A percentile compares a stretch with the other conserved stretches of the same genome.
Conservation (phyloP, 1,284 basidiomycete genomes). For the Puccinia coronata region DNA sequence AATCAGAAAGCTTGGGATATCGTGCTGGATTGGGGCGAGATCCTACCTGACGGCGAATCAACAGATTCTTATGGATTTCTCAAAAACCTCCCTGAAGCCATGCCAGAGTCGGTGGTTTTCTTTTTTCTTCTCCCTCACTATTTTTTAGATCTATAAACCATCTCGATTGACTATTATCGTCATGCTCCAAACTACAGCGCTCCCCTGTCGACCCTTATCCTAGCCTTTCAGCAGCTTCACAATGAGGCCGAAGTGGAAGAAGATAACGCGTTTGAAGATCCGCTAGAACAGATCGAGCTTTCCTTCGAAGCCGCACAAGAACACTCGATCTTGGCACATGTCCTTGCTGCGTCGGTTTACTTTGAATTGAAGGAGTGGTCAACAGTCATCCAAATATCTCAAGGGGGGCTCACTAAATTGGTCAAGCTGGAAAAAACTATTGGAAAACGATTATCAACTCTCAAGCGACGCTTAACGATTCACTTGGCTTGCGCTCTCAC, state of each 20-base stretch:
- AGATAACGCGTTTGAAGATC: constrained; percentile 59
- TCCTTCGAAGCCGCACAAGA: constrained; percentile 62
- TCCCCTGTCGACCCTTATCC: constrained; percentile 13
- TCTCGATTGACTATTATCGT: background rate
- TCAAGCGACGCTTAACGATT: constrained; percentile 67
- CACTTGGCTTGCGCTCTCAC: constrained; percentile 74
- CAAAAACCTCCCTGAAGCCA: constrained; percentile 17
- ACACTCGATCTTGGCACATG: constrained; percentile 71
- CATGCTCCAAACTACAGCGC: background rate
- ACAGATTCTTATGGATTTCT: constrained; percentile 48
- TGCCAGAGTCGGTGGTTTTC: constrained; percentile 17
- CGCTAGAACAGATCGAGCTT: constrained; percentile 59
- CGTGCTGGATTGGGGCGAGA: constrained; percentile 75
- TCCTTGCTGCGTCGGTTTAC: constrained; percentile 74
- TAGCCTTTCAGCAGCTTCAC: constrained; percentile 33
- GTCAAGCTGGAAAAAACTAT: constrained; percentile 66
- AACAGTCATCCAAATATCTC: constrained; percentile 71
- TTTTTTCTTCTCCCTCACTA: background rate
- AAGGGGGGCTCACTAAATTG: constrained; percentile 69
- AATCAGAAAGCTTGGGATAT: constrained; percentile 78
- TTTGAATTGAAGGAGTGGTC: constrained; percentile 74
- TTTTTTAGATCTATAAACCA: background rate
- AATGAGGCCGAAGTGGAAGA: constrained; percentile 27
- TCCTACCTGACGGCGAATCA: constrained; percentile 51
- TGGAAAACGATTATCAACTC: constrained; percentile 66